Conservation (phyloP, 2,329 filamentous ascomycete genomes). For the Lachnellula suecica region DNA sequence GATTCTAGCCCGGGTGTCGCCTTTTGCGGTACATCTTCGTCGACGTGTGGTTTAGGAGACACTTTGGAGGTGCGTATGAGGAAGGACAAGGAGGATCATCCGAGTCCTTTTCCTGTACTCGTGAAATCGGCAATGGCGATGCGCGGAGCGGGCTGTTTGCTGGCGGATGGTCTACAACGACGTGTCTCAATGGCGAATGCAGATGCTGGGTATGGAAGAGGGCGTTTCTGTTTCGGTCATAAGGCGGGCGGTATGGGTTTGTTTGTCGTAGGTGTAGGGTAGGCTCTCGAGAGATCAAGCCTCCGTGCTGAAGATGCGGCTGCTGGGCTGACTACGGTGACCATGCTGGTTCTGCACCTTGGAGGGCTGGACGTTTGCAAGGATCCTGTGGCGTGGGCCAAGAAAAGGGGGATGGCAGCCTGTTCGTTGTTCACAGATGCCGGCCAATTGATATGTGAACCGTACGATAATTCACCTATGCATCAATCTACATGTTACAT, state of each 20-base stretch:
- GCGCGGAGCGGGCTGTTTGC: background rate
- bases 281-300: background rate
- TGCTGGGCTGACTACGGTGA: background rate
- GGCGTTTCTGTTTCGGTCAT: background rate
- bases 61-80: constrained; percentile 31
- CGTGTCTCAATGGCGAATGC: background rate
- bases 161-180: constrained; percentile 3
- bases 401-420: background rate
- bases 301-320: background rate
- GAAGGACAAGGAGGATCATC: constrained; percentile 34
- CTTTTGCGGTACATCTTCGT: constrained; percentile 32
- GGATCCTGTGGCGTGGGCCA: background rate
- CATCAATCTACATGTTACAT: too few species aligned
- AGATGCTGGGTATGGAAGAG: too few species aligned
- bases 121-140: background rate
- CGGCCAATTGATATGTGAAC: too few species aligned
- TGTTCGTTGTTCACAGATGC: background rate
- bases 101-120: constrained; percentile 23
- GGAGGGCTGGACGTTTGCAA: background rate
- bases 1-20: constrained; percentile 30
- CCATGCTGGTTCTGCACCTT: background rate
- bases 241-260: background rate
- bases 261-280: background rate
- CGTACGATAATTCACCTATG: too few species aligned
- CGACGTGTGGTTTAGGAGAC: constrained; percentile 29